Conservation (phyloP, 495 filamentous ascomycete species). For the Aspergillus haitiensis region DNA sequence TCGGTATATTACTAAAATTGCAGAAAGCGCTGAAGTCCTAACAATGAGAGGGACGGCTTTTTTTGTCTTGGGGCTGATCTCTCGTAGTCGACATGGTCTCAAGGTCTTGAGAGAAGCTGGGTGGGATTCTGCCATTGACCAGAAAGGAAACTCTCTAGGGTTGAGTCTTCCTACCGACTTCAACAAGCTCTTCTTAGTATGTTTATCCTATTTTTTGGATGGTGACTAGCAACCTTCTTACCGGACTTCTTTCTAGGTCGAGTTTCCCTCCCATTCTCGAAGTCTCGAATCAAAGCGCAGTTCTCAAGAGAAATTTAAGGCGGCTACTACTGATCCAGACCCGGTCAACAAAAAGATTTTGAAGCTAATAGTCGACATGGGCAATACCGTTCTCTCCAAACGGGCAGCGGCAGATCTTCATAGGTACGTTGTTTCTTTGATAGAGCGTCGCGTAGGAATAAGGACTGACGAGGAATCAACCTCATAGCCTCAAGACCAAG, state of each 20-base stretch:
- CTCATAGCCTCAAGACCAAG: slow-evolving; percentile 61
- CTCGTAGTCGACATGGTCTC: slow-evolving; percentile 85
- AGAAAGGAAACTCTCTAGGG: slow-evolving; percentile 78
- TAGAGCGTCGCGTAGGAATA: neutral
- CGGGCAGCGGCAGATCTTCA: slow-evolving; percentile 72
- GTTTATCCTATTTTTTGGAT: slow-evolving; percentile 6
- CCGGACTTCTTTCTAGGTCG: slow-evolving; percentile 25
- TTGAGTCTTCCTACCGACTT: slow-evolving; percentile 83
- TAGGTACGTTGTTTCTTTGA: slow-evolving; percentile 36
- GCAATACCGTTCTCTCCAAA: slow-evolving; percentile 84
- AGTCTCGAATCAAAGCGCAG: slow-evolving; percentile 38
- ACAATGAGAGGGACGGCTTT: slow-evolving; percentile 93
- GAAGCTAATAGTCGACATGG: slow-evolving; percentile 77
- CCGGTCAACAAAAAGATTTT: slow-evolving; percentile 70
- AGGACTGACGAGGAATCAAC: slow-evolving; percentile 19
- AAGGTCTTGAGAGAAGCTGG: slow-evolving; percentile 82
- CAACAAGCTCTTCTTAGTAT: slow-evolving; percentile 70
- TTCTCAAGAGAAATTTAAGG: slow-evolving; percentile 43
- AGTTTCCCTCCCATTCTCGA: slow-evolving; percentile 38
- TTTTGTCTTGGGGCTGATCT: slow-evolving; percentile 91
- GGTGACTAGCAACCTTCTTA: neutral
- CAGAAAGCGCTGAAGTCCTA: slow-evolving; percentile 81
- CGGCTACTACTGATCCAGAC: slow-evolving; percentile 60
- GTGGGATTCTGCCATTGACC: slow-evolving; percentile 89
- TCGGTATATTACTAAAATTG: slow-evolving; percentile 79